Evolutionary conservation across 192 early-diverging fungal species (phyloP).

Genomic region (Coemansia sp.): DNA sequence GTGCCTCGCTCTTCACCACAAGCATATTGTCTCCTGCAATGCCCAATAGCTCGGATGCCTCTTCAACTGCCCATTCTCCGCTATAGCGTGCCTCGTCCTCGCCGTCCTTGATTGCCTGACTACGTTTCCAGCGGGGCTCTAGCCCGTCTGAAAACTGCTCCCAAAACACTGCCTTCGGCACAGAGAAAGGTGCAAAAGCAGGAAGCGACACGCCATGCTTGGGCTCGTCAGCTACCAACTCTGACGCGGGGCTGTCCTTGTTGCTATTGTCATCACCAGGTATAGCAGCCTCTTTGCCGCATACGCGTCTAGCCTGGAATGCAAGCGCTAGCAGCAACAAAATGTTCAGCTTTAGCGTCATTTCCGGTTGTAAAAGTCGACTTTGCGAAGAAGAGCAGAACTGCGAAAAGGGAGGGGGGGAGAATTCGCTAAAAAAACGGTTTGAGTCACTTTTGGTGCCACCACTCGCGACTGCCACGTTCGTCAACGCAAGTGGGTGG

Average conservation of each 20-base stretch:
- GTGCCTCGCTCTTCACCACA: slow-evolving; percentile 76
- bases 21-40: slow-evolving; percentile 73
- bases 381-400: neutral
- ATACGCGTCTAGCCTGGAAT: slow-evolving; percentile 17
- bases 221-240: neutral
- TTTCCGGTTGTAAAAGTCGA: slow-evolving; percentile 3
- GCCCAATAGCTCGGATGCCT: slow-evolving; percentile 57
- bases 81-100: slow-evolving; percentile 53
- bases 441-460: neutral
- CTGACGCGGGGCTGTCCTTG: neutral
- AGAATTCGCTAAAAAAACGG: no score
- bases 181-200: slow-evolving; percentile 29
- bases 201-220: slow-evolving; percentile 17
- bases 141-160: slow-evolving; percentile 37
- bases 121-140: slow-evolving; percentile 31
- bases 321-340: slow-evolving; percentile 31
- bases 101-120: slow-evolving; percentile 35
- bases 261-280: neutral
- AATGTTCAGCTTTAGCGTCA: slow-evolving; percentile 20
- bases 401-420: neutral
- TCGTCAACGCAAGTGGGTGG: no score
- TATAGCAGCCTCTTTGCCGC: slow-evolving; percentile 1
- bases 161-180: slow-evolving; percentile 38
- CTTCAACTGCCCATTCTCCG: slow-evolving; percentile 83
- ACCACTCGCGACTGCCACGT: no score